Evolutionary conservation across 805 yeast genomes (phyloP), one percentile per base, ranked within the genome.

Genomic region (Suhomyces kilbournensis): DNA sequence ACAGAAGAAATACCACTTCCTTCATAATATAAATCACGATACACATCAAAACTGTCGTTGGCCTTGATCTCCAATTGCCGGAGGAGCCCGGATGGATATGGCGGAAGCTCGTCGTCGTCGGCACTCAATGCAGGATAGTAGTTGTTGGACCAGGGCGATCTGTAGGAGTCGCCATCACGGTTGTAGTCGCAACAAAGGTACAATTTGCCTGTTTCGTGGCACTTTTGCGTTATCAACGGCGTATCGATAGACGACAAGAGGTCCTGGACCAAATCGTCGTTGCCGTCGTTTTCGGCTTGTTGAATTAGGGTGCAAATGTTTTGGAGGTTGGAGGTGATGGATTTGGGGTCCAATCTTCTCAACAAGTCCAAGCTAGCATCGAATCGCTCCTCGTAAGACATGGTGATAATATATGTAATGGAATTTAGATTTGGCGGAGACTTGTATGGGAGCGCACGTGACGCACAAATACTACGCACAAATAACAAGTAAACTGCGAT

Each of bases 11-110:
- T 76, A 20, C 98, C 99, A 8, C 72, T 63, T 39, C 97, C 97
- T 68, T 92, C 98, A 67, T 91, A 93, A 73, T 93, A 93, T 60
- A 93, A 73, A 66, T 94, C 99, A 58, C 97, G 79, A 72, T 94
- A 93, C 35, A 93, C 81, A 62, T 91, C 97, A 66, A 93, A 90
- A 3, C 97, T 88, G 57, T 90, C 93, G 67, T 93, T 94, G 54
- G 96, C 92, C 57, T 84, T 78, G 23, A 81, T 67, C 71, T 93
- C 99, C 58, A 93, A 73, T 58, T 83, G 79, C 58, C 98, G 77
- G 56, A 94, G 75, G 22, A 71, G 70, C 1, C 71, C 71, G 3
- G 88, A 78, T 9, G 97, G 97, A 59, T 74, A 83, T 2, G 90
- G 88, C 22, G 89, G 94, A 38, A 76, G 77, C 20, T 74, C 78